Base-by-base conservation (phyloP, 1,284 basidiomycete genomes). In the Pyrrhoderma lamaoense region DNA sequence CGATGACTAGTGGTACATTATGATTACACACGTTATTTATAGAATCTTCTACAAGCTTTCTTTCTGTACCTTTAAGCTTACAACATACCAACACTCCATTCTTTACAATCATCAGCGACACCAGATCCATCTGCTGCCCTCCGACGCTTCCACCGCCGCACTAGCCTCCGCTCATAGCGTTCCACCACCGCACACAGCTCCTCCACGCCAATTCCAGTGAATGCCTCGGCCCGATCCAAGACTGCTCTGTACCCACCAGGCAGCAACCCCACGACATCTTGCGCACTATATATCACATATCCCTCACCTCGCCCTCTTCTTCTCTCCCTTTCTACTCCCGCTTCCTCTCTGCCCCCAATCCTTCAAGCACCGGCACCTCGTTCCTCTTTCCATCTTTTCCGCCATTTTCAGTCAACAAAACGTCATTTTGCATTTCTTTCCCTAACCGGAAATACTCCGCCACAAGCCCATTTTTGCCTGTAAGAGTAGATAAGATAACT, bases 191-290 rank as follows among this genome's bases (percentile, higher is more conserved):
- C 65, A 3, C 68, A 63, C 45, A 89, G 44, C 57, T 75, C 70
- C 34, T 76, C 73, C 16, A 65, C 67, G 1, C 65, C 64, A 2
- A 83, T 71, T 1, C 83, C 80, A 3, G 71, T 64, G 73, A 79
- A 80, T 37, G 58, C 51, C 7, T 74, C 76, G 0, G 70, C 78
- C 19, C 73, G 71, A 27, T 62, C 61, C 1, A 85, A 56, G 5
- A 89, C 67, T 38, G 63, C 45, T 40, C 65, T 67, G 53, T 77
- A 76, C 47, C 77, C 76, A 8, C 61, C 67, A 8, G 75, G 70
- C 38, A 83, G 54, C n/a, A 64, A 65, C 42, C 86, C 87, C 39
- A 77, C 64, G 42, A 77, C 67, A 58, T 88, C 85, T 22, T 70
- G 69, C 19, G 71, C 69, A 38, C 76, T 71, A 66, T 79, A 85